phyloP scores from a whole-genome alignment of 352 stramenopile genomes.

The Phytopythium boreale region DNA sequence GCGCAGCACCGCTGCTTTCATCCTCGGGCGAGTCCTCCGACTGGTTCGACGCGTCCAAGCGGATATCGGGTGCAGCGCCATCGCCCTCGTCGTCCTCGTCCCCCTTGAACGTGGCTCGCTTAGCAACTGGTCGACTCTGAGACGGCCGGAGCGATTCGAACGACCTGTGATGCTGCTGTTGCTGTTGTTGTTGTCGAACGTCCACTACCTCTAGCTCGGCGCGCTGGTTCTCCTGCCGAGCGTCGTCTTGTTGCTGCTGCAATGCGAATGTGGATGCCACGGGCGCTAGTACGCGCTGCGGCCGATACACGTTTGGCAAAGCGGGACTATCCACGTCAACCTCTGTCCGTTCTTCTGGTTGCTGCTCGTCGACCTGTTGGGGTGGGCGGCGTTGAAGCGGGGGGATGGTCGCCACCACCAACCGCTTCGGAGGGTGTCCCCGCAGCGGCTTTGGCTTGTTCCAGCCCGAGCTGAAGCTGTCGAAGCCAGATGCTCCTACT shows the following conservation, averaged over 20 bases:
- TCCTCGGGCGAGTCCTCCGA: constrained; percentile 14
- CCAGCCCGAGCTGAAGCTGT: not conserved
- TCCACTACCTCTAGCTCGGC: not conserved
- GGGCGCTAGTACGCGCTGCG: not conserved
- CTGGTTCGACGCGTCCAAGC: constrained; percentile 11
- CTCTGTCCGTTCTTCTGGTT: constrained; percentile 8
- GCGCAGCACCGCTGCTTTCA: constrained; percentile 6
- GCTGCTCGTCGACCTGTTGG: constrained; percentile 13
- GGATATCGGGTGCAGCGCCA: not conserved
- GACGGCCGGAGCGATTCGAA: not conserved
- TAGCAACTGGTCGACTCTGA: not conserved
- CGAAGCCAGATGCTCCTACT: not conserved
- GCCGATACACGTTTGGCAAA: not conserved
- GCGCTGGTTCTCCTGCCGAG: not conserved
- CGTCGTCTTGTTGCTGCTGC: not conserved
- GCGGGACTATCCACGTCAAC: not conserved
- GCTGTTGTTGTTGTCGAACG: not conserved
- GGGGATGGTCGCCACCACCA: constrained; percentile 5
- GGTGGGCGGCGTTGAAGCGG: constrained; percentile 5
- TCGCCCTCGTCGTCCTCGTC: not conserved
- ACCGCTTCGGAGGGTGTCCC: not conserved
- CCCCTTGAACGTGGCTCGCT: not conserved
- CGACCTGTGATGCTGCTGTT: not conserved
- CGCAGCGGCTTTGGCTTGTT: constrained; percentile 1
- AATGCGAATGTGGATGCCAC: not conserved